phyloP scores from a whole-genome alignment of 768 basidiomycete genomes.

The Termitomyces sp. region DNA sequence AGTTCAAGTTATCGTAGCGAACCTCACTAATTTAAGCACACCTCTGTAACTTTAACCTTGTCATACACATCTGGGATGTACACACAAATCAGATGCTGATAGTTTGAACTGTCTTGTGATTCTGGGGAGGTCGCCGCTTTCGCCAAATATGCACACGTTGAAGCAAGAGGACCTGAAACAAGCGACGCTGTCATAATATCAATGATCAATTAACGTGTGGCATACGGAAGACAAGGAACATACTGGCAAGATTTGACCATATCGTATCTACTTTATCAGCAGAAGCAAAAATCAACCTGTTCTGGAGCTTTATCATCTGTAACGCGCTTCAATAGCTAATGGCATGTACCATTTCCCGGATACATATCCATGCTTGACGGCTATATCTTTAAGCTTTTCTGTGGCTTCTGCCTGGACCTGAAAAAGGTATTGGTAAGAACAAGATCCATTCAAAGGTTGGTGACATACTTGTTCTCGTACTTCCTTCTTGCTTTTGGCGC shows the following conservation, averaged over 20 bases:
- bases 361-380: constrained; percentile 47
- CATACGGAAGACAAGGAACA: not conserved
- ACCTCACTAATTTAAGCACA: constrained; percentile 15
- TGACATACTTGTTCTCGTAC: constrained; percentile 56
- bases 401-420: constrained; percentile 59
- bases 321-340: not conserved
- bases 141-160: constrained; percentile 48
- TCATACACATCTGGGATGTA: constrained; percentile 72
- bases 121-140: constrained; percentile 66
- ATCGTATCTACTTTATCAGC: constrained; percentile 58
- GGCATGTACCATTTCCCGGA: constrained; percentile 60
- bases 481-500: constrained; percentile 71
- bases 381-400: constrained; percentile 53
- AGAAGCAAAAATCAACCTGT: constrained; percentile 64
- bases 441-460: not conserved
- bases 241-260: constrained; percentile 61
- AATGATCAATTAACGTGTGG: not conserved
- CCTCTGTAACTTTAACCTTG: constrained; percentile 52
- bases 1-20: not conserved
- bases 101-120: constrained; percentile 34
- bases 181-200: constrained; percentile 45
- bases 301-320: not conserved
- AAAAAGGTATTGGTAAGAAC: not conserved
- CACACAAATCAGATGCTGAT: constrained; percentile 65
- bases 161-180: constrained; percentile 54